These are phyloP conservation scores for Graphilbum sp. DNA, from an alignment of 2,329 filamentous ascomycete species.

Conservation along the genomic window DNA sequence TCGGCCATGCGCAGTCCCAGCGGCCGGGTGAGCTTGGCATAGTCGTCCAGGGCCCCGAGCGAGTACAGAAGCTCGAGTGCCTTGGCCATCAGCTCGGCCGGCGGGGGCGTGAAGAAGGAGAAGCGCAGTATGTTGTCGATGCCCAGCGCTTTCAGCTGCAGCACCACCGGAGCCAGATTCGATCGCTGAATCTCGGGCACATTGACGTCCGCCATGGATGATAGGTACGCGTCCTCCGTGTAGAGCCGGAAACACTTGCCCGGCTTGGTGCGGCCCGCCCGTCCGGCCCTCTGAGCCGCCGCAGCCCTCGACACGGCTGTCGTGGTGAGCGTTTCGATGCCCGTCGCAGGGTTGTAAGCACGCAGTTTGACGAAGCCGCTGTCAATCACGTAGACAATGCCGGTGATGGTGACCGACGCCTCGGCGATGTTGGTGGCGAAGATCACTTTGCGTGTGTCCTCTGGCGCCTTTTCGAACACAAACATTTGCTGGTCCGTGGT, in stretches of 20 bases:
- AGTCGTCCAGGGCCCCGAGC: slow-evolving; percentile 71
- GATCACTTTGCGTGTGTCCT: slow-evolving; percentile 77
- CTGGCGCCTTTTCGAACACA: slow-evolving; percentile 71
- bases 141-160: slow-evolving; percentile 87
- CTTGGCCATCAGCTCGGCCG: slow-evolving; percentile 67
- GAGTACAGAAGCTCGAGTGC: slow-evolving; percentile 80
- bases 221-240: slow-evolving; percentile 54
- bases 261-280: slow-evolving; percentile 74
- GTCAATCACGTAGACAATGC: slow-evolving; percentile 82
- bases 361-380: slow-evolving; percentile 81
- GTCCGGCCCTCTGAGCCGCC: slow-evolving; percentile 77
- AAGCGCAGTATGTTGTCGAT: slow-evolving; percentile 91
- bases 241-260: slow-evolving; percentile 94
- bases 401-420: slow-evolving; percentile 86
- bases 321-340: slow-evolving; percentile 74
- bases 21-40: slow-evolving; percentile 78
- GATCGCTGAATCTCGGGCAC: slow-evolving; percentile 84
- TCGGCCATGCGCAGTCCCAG: slow-evolving; percentile 88
- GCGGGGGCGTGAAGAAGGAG: slow-evolving; percentile 73
- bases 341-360: slow-evolving; percentile 66
- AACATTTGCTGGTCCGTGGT: slow-evolving; percentile 88
- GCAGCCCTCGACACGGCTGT: slow-evolving; percentile 79
- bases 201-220: slow-evolving; percentile 49
- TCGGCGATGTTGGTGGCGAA: slow-evolving; percentile 94
- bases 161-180: slow-evolving; percentile 71